Conservation (phyloP, 148 eudicot genomes). For the Talinum fruticosum region DNA sequence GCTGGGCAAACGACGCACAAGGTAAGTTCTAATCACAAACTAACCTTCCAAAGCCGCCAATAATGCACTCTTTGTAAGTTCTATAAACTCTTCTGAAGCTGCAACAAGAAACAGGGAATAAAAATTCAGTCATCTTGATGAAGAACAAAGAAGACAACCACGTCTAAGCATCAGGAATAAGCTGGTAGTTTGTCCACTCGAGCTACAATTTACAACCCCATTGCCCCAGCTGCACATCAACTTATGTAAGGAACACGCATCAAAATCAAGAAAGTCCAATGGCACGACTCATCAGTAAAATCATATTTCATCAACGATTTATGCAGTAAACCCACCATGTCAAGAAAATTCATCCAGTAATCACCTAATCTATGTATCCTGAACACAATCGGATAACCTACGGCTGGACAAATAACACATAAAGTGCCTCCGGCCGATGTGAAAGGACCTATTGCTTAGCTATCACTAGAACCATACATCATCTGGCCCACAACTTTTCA, state of each 20-base stretch:
- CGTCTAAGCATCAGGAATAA: not conserved
- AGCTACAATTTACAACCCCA: not conserved
- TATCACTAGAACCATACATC: not conserved
- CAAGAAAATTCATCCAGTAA: not conserved
- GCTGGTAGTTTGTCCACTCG: not conserved
- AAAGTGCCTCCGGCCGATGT: not conserved
- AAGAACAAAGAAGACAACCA: not conserved
- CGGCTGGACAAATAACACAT: not conserved
- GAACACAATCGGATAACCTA: not conserved
- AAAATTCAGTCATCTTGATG: conserved; percentile 1
- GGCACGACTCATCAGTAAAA: not conserved
- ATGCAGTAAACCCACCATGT: not conserved
- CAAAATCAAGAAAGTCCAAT: not conserved
- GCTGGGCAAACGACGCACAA: not conserved
- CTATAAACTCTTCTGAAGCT: conserved; percentile 98
- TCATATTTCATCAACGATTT: not conserved
- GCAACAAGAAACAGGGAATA: conserved; percentile 27
- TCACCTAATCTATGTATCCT: not conserved
- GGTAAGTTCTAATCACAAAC: conserved; percentile 1
- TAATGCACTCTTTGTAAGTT: conserved; percentile 90
- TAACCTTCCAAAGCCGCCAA: conserved; percentile 91
- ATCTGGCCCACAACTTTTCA: not conserved
- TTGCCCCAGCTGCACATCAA: not conserved
- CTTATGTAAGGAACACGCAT: not conserved
- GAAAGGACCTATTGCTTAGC: not conserved